phyloP scores from a whole-genome alignment of 129 eudicot genomes.

The Saussurea involucrata region DNA sequence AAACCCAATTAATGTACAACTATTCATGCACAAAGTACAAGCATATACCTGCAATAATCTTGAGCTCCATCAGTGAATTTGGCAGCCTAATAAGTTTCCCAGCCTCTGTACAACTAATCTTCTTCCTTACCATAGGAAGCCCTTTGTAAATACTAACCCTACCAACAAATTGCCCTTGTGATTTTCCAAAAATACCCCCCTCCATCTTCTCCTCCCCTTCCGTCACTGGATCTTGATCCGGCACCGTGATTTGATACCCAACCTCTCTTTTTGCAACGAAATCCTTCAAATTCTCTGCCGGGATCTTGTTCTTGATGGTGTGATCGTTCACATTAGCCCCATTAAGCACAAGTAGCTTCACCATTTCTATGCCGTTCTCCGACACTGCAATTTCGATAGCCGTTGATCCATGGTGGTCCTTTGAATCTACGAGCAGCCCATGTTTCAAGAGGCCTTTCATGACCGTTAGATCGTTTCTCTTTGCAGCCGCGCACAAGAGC shows the following conservation, averaged over 20 bases:
- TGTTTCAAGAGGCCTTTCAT: slow-evolving; percentile 73
- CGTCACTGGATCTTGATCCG: slow-evolving; percentile 29
- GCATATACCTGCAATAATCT: slow-evolving; percentile 67
- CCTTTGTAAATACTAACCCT: slow-evolving; percentile 82
- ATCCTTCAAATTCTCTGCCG: slow-evolving; percentile 44
- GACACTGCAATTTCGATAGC: slow-evolving; percentile 64
- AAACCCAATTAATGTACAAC: background rate
- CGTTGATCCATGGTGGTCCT: slow-evolving; percentile 61
- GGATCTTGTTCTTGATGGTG: slow-evolving; percentile 25
- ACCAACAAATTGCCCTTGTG: slow-evolving; percentile 21
- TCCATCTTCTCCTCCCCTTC: slow-evolving; percentile 11
- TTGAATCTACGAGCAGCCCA: slow-evolving; percentile 70
- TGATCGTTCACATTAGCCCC: slow-evolving; percentile 61
- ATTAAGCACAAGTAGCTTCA: slow-evolving; percentile 56
- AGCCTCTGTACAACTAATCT: slow-evolving; percentile 45
- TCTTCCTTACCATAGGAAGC: slow-evolving; percentile 62
- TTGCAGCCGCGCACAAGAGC: slow-evolving; percentile 67
- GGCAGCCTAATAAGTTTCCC: slow-evolving; percentile 81
- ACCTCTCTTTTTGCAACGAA: slow-evolving; percentile 61
- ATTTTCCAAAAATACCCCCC: slow-evolving; percentile 23
- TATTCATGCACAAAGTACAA: slow-evolving; percentile 2
- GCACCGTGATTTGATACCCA: slow-evolving; percentile 57
- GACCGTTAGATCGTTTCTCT: slow-evolving; percentile 51
- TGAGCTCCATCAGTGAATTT: slow-evolving; percentile 62
- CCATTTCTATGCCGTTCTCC: slow-evolving; percentile 56